A percentile compares a stretch with the other conserved stretches of the same genome.
phyloP scores from a whole-genome alignment of 108 stramenopile genomes.

The Nitzschia sp. region DNA sequence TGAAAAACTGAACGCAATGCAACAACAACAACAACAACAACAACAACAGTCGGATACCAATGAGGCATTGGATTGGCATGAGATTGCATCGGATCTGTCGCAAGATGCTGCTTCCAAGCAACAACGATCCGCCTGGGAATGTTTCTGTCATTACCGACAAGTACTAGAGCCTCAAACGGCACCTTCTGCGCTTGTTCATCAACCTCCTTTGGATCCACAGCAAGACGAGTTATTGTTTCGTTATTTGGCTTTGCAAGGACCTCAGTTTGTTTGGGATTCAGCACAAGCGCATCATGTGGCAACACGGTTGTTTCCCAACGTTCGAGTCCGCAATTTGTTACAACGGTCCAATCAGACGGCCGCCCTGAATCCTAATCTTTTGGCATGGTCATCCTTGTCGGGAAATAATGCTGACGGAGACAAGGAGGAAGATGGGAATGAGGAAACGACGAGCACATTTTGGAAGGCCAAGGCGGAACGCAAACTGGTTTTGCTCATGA shows the following conservation, averaged over 20 bases:
- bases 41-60: background rate
- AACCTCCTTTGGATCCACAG: constrained; percentile 14
- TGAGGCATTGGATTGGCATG: background rate
- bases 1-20: background rate
- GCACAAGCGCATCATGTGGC: constrained; percentile 11
- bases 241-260: constrained; percentile 41
- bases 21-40: constrained; percentile 13
- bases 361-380: constrained; percentile 16
- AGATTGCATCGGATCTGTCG: background rate
- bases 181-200: background rate
- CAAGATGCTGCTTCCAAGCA: background rate
- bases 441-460: constrained; percentile 5
- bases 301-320: constrained; percentile 9
- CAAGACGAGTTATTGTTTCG: constrained; percentile 63
- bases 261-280: constrained; percentile 34
- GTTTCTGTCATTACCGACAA: constrained; percentile 7
- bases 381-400: too few species aligned
- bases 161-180: background rate
- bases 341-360: constrained; percentile 14
- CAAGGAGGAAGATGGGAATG: too few species aligned
- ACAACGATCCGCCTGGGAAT: constrained; percentile 7
- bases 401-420: too few species aligned
- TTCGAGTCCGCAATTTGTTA: background rate
- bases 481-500: constrained; percentile 38
- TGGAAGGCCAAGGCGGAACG: constrained; percentile 32